Base-by-base conservation (phyloP, 2,329 filamentous ascomycete species). In the Fusarium ambrosium region DNA sequence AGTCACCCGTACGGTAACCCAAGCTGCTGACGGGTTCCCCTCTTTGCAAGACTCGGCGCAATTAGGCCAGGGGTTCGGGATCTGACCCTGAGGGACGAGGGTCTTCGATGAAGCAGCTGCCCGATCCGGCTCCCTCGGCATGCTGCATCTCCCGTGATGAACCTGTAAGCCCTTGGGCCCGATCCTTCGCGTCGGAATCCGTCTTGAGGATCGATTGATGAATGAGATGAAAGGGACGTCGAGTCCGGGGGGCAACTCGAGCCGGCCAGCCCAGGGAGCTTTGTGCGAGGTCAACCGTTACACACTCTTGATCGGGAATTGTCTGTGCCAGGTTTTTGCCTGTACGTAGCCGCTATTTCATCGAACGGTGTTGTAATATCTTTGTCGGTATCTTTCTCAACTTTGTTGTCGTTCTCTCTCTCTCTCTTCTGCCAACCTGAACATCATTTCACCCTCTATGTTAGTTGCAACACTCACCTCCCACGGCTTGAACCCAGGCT, bases 211-310 rank as follows among this genome's bases (percentile, higher is more conserved):
- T 20, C 22, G 24, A 9, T 13, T 24, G 11, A 56, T 43, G 45
- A 9, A 14, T 29, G 48, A 32, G 27, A 20, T 53, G 24, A 32
- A 20, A 16, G 48, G 48, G 16, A 13, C 24, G 27, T 53, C 27
- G 48, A 53, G 48, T 53, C 13, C 34, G 20, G 24, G 62, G 32
- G 72, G 65, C 45, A 74, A 74, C 36, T 72, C 29, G 60, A 75
- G 59, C 72, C 72, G 69, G 51, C 14, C 18, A 41, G 14, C 60
- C 27, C 37, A 53, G 20, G 41, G 68, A 27, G 41, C 43, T 24
- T 45, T 45, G 61, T 62, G 29, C 32, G 18, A 62, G 16, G 36
- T 13, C 29, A 32, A 29, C 10, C 6, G 72, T 67, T 39, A 11
- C 51, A 70, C 69, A 14, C 16, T 24, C 62, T 24, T 37, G 20